These are phyloP conservation scores for Pseudopyrenochaeta lycopersici DNA, from an alignment of 2,329 filamentous ascomycete species.

Conservation along the genomic window DNA sequence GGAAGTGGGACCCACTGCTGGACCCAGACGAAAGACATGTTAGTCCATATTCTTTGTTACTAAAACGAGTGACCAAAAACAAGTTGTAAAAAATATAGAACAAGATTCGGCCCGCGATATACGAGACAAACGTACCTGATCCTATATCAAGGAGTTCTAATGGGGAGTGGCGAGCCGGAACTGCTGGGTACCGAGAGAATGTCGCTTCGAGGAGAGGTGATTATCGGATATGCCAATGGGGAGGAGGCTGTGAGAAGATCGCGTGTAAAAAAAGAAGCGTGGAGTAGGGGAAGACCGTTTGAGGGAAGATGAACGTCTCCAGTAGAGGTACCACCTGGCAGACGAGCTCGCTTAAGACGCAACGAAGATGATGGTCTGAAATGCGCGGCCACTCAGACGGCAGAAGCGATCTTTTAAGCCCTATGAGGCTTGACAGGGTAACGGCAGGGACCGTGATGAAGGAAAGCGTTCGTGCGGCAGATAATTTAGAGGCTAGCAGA, in stretches of 20 bases:
- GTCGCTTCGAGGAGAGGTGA: conserved; percentile 29
- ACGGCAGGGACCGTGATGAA: conserved; percentile 37
- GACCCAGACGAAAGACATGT: conserved; percentile 54
- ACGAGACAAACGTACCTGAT: conserved; percentile 42
- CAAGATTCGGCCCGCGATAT: conserved; percentile 8
- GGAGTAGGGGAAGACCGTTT: conserved; percentile 32
- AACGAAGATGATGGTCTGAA: conserved; percentile 48
- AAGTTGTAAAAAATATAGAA: conserved; percentile 22
- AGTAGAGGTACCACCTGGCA: conserved; percentile 38
- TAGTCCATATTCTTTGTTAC: conserved; percentile 46
- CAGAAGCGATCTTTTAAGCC: conserved; percentile 39
- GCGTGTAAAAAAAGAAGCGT: conserved; percentile 49
- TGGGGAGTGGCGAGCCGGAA: conserved; percentile 45
- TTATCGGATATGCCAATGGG: conserved; percentile 43
- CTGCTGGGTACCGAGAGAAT: conserved; percentile 35
- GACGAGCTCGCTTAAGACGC: conserved; percentile 49
- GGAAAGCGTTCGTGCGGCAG: conserved; percentile 36
- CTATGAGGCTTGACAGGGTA: conserved; percentile 43
- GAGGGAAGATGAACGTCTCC: conserved; percentile 45
- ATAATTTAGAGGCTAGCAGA: conserved; percentile 32
- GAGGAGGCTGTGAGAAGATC: conserved; percentile 36
- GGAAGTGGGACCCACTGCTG: conserved; percentile 55
- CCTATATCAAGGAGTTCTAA: conserved; percentile 41
- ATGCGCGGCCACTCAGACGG: conserved; percentile 44
- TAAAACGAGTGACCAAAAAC: conserved; percentile 26